Conservation (phyloP, 306 rosid genomes). For the Arachis hypogaea region DNA sequence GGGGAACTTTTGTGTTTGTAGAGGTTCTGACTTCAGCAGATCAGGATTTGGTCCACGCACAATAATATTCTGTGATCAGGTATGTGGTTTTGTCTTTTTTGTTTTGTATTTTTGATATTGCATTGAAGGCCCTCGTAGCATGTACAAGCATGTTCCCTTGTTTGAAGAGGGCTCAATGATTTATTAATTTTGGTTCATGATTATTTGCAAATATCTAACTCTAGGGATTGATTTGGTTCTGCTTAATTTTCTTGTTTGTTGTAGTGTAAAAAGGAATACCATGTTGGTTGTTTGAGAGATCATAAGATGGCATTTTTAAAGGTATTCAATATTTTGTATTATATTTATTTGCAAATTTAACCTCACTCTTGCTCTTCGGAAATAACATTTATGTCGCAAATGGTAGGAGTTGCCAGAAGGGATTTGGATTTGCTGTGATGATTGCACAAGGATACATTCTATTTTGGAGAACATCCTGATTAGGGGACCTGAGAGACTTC, state of each 20-base stretch:
- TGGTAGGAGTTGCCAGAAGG: conserved; percentile 93
- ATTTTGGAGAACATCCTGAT: conserved; percentile 70
- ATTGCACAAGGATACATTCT: conserved; percentile 79
- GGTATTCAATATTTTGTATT: conserved; percentile 52
- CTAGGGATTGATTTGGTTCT: conserved; percentile 21
- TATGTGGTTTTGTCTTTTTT: conserved; percentile 32
- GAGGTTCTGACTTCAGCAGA: conserved; percentile 91
- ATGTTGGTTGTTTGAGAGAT: conserved; percentile 94
- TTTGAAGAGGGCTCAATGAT: conserved; percentile 27
- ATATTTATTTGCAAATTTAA: conserved; percentile 32
- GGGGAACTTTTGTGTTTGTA: conserved; percentile 42
- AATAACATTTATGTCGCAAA: conserved; percentile 31
- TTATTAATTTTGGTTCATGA: conserved; percentile 12
- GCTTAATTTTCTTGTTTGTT: conserved; percentile 27
- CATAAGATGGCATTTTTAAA: conserved; percentile 93
- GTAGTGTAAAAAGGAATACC: conserved; percentile 98
- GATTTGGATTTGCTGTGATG: conserved; percentile 90
- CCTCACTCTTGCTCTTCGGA: conserved; percentile 27
- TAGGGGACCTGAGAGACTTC: conserved; percentile 76
- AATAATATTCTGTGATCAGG: conserved; percentile 98
- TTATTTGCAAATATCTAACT: conserved; percentile 30
- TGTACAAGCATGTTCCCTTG: conserved; percentile 29
- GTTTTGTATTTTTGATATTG: conserved; percentile 20
- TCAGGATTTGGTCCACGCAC: conserved; percentile 99
- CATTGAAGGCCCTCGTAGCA: conserved; percentile 20